A percentile compares a stretch with the other conserved stretches of the same genome.
Evolutionary conservation across 129 eudicot species (phyloP).

Genomic region (Smallanthus sonchifolius): DNA sequence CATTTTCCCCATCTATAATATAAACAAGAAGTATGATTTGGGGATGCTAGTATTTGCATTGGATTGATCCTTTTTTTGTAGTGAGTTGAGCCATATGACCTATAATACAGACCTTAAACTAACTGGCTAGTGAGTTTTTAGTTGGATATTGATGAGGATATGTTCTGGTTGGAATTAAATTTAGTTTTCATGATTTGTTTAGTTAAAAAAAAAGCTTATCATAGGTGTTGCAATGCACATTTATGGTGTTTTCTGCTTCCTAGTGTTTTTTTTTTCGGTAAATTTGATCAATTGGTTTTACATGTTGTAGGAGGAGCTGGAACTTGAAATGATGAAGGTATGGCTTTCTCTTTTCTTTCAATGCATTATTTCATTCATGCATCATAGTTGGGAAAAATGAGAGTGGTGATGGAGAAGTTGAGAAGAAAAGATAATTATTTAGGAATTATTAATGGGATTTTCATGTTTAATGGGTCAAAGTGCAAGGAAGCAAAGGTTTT

Average conservation of each 20-base stretch:
- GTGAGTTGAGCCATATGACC: background rate
- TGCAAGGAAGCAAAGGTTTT: background rate
- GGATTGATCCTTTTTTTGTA: constrained; percentile 9
- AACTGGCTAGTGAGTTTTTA: background rate
- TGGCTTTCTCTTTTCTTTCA: constrained; percentile 7
- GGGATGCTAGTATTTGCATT: background rate
- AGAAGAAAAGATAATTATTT: background rate
- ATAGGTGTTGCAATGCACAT: background rate
- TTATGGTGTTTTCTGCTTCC: background rate
- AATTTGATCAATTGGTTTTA: background rate
- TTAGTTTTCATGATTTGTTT: constrained; percentile 4
- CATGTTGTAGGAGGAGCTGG: constrained; percentile 80
- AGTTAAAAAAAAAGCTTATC: background rate
- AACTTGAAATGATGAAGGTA: constrained; percentile 63
- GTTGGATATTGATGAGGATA: background rate
- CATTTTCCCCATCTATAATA: background rate
- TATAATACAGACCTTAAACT: background rate
- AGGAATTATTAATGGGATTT: background rate
- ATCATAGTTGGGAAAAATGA: background rate
- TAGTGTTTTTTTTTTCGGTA: background rate
- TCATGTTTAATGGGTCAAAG: background rate
- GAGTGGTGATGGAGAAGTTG: background rate
- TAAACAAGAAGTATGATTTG: constrained; percentile 1
- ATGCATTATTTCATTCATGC: constrained; percentile 2
- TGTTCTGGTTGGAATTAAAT: constrained; percentile 7